Evolutionary conservation across 495 filamentous ascomycete genomes (phyloP).

Genomic region (Margaritispora aquatica): DNA sequence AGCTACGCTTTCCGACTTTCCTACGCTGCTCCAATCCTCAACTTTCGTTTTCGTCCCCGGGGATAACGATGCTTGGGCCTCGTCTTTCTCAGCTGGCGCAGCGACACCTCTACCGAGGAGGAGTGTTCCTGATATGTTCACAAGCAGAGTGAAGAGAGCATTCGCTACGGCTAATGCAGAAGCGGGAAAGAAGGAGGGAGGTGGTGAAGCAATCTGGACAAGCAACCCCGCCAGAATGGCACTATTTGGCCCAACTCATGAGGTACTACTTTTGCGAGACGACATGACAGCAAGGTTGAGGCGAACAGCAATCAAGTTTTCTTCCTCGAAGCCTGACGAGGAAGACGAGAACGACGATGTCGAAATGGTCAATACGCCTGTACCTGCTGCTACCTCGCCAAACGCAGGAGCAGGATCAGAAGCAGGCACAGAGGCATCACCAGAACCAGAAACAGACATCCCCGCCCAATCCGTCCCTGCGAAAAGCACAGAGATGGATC

Average conservation of each 20-base stretch:
- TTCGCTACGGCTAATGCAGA: constrained; percentile 73
- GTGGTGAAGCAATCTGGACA: constrained; percentile 76
- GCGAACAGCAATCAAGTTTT: constrained; percentile 62
- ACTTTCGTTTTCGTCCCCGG: constrained; percentile 92
- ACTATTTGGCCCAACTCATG: constrained; percentile 79
- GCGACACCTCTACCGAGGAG: constrained; percentile 67
- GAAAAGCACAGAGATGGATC: constrained; percentile 27
- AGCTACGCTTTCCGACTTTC: constrained; percentile 76
- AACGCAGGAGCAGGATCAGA: background rate
- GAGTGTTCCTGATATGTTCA: constrained; percentile 78
- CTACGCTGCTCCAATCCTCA: constrained; percentile 66
- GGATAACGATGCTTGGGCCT: constrained; percentile 91
- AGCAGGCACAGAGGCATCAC: too few relatives aligned
- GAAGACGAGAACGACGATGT: constrained; percentile 19
- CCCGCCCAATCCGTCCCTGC: background rate
- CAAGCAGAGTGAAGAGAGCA: constrained; percentile 69
- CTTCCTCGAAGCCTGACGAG: constrained; percentile 28
- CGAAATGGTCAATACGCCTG: constrained; percentile 15
- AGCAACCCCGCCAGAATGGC: constrained; percentile 76
- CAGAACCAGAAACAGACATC: background rate
- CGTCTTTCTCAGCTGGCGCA: constrained; percentile 79
- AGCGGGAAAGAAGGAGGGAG: constrained; percentile 35
- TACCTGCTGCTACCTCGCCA: background rate
- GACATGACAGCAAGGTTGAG: constrained; percentile 73
- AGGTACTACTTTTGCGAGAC: constrained; percentile 81